Base-by-base conservation (phyloP, 1,284 basidiomycete species). In the Cryptococcus maquisensis region DNA sequence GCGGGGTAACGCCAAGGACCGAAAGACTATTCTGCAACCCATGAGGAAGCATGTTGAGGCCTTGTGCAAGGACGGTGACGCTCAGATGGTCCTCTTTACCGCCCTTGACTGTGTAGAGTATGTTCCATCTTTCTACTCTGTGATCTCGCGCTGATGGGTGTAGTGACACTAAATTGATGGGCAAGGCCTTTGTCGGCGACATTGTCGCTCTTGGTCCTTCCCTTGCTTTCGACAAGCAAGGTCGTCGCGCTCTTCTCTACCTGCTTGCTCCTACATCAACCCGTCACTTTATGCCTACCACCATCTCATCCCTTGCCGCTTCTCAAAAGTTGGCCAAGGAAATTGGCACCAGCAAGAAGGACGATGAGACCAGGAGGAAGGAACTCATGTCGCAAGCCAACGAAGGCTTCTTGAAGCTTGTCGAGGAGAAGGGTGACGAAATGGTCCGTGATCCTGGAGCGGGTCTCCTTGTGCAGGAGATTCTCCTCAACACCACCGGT, bases 51-150 rank as follows among this genome's bases (percentile, higher is more conserved):
- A 94, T 65, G 79, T 92, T 20, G 86, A 87, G 67, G 85, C 86
- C 7, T 90, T 94, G 81, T 87, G 86, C 66, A 80, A 82, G 44
- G 88, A 92, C 63, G 88, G 88, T 47, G 88, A 93, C 61, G 90
- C 90, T 0, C 89, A 93, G 67, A 78, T 88, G 26, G 89, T 93
- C 1, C 77, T 95, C 2, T 93, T 93, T 74, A 89, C 89, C 0
- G 87, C 88, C 2, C 79, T 93, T 16, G 90, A 94, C 69, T 82
- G 87, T 43, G 86, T 89, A 50, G 91, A 94, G 89, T 90, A 70
- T 49, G 83, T 77, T 3, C 16, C 26, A 16, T 39, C 9, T 36
- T 23, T 18, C 38, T 20, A 26, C 5, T 18, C 20, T 18, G 49
- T 32, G 3, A 26, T 15, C 23, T 51, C 28, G 28, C 10, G 26